Base-by-base conservation (phyloP, 345 rosid genomes). In the Eucalyptus tenuipes region DNA sequence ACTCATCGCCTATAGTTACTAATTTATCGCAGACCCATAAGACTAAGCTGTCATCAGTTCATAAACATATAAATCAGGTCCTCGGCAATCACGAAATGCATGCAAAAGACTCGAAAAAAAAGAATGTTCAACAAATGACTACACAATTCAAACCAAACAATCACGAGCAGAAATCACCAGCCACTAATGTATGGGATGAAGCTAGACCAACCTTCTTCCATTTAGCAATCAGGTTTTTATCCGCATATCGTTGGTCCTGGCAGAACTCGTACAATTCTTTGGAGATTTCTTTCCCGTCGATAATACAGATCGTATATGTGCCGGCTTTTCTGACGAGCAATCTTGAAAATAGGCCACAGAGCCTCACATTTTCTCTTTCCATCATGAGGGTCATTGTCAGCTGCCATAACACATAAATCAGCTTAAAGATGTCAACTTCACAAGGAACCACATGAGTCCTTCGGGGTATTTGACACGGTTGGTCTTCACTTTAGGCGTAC, bases 361-460 rank as follows among this genome's bases (percentile, higher is more conserved):
- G 94, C 89, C 90, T 97, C 97, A 81, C 97, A 95, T 87, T 96
- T 96, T 88, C 99, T 94, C 92, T 94, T 96, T 20, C 97, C 97
- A 90, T 96, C 97, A 89, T 94, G 97, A 5, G 97, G 88, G 90
- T 97, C 99, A 85, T 90, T 93, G 88, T 95, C 98, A 90, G 97
- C 98, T 96, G 94, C 89, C 25, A 47, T 48, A 24, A 16, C 22
- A 68, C 52, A 31, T 18, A 33, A 86, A 31, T 57, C 33, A 15
- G 59, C 87, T 4, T 49, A 27, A 47, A 31, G n/a, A 85, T 47
- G 17, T 33, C 86, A 85, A 49, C 71, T 86, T 66, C 75, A n/a
- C 10, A 7, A 31, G 68, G n/a, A 61, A 29, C 68, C 33, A 29
- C n/a, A 13, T 29, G 13, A 61, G n/a, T 13, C 97, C 98, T 90